These are phyloP conservation scores for Fusarium floridanum DNA, from an alignment of 2,329 filamentous ascomycete genomes.

Conservation along the genomic window DNA sequence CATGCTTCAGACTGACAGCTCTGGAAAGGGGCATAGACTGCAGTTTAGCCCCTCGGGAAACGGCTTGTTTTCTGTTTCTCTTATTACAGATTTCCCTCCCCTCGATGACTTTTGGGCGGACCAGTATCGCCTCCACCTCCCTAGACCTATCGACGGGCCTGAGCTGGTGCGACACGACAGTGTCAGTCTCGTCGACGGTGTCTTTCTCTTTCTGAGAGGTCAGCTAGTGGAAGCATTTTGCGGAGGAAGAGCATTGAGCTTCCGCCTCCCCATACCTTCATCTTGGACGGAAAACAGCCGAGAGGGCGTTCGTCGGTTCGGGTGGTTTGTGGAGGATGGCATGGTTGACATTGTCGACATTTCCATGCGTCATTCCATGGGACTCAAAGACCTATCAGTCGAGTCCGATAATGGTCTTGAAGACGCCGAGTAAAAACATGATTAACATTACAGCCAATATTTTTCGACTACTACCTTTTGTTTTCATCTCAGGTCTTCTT, in stretches of 20 bases:
- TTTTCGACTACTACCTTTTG: background rate
- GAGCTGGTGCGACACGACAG: slow-evolving; percentile 51
- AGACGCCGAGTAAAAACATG: slow-evolving; percentile 37
- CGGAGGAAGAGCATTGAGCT: slow-evolving; percentile 48
- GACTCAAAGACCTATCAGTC: slow-evolving; percentile 29
- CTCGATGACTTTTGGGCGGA: slow-evolving; percentile 57
- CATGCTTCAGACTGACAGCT: slow-evolving; percentile 45
- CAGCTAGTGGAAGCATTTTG: slow-evolving; percentile 48
- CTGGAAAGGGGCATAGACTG: slow-evolving; percentile 45
- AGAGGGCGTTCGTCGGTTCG: slow-evolving; percentile 40
- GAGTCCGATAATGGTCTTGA: slow-evolving; percentile 36
- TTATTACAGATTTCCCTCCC: slow-evolving; percentile 49
- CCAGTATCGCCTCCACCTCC: slow-evolving; percentile 50
- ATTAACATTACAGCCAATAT: slow-evolving; percentile 12
- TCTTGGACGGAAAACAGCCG: slow-evolving; percentile 16
- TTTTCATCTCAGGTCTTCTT: slow-evolving; percentile 39
- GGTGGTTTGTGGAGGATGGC: slow-evolving; percentile 50
- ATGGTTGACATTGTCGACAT: slow-evolving; percentile 46
- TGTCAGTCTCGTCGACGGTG: slow-evolving; percentile 43
- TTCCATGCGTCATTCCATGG: slow-evolving; percentile 38
- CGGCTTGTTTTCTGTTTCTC: slow-evolving; percentile 45
- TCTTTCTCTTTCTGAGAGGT: slow-evolving; percentile 44
- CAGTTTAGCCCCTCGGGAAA: slow-evolving; percentile 39
- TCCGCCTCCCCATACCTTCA: slow-evolving; percentile 42
- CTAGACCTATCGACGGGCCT: slow-evolving; percentile 51